Base-by-base conservation (phyloP, 768 basidiomycete species). In the Ramaria rubella region DNA sequence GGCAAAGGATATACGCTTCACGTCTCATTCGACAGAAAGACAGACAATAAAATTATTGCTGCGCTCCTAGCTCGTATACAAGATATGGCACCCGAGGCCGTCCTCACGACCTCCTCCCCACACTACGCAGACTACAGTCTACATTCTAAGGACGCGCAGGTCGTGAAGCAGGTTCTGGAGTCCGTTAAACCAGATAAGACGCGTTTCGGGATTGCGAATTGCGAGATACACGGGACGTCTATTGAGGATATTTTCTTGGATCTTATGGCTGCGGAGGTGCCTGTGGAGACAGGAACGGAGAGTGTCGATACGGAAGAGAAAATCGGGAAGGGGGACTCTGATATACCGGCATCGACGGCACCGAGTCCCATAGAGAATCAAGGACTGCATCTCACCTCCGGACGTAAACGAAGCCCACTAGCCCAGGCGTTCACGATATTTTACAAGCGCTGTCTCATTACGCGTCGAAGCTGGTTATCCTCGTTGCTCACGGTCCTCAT, bases 211-310 rank as follows among this genome's bases (percentile, higher is more conserved):
- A 71, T 87, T 34, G 63, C 63, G 0, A 81, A 80, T 0, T 87
- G 85, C 62, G 84, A 89, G 55, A 75, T 89, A 23, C 69, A 86
- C 21, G 83, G 86, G 9, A 84, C 87, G 0, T 81, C 86, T 7
- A 84, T 92, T 38, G 89, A 92, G 67, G 86, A 90, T 56, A 86
- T 92, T 44, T 91, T 92, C 72, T 75, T 92, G 19, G 75, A 78
- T 38, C 69, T 92, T 17, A 88, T 90, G 86, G 68, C 29, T 24
- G 31, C 23, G 42, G 59, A 62, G 42, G n/a, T 40, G 4, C 27
- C 46, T 15, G 40, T 49, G 38, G 43, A 33, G 34, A 26, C 24
- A 23, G 48, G 27, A 5, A 19, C n/a, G 29, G 48, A 68, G 46
- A 71, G 76, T 3, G 64, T 67, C 52, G 55, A 40, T 23, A 62